A percentile compares a stretch with the other conserved stretches of the same genome.
Evolutionary conservation across 2,329 filamentous ascomycete genomes (phyloP).

Genomic region (Piedraia hortae): DNA sequence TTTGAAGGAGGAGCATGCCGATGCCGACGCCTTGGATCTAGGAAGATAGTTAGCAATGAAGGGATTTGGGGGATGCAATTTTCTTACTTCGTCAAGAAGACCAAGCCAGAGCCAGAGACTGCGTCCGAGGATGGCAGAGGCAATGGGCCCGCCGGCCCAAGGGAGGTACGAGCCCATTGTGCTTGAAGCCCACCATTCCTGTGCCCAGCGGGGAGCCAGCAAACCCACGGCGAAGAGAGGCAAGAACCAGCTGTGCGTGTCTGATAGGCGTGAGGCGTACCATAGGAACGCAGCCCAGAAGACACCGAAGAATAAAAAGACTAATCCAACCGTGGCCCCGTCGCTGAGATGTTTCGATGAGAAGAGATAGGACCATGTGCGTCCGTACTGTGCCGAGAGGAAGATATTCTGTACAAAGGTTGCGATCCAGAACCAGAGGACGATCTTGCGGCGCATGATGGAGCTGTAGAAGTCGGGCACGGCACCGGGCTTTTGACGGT

Average conservation of each 20-base stretch:
- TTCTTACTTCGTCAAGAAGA: not conserved
- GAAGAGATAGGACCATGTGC: constrained; percentile 40
- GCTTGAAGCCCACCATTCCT: constrained; percentile 35
- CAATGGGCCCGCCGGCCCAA: constrained; percentile 28
- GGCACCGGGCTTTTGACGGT: constrained; percentile 33
- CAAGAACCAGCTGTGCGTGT: constrained; percentile 35
- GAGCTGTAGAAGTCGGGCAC: constrained; percentile 38
- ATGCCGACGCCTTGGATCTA: constrained; percentile 33
- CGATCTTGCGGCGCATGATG: constrained; percentile 32
- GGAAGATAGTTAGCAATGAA: constrained; percentile 22
- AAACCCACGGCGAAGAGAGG: constrained; percentile 40
- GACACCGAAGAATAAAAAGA: constrained; percentile 25
- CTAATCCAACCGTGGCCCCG: constrained; percentile 30
- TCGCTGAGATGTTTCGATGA: constrained; percentile 25
- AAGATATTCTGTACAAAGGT: constrained; percentile 36
- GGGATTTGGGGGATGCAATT: not conserved
- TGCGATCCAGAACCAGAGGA: constrained; percentile 25
- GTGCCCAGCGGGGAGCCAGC: constrained; percentile 35
- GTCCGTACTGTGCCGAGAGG: constrained; percentile 35
- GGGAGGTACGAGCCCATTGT: constrained; percentile 33
- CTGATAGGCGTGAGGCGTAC: constrained; percentile 26
- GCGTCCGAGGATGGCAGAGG: constrained; percentile 25
- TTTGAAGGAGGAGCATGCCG: constrained; percentile 39
- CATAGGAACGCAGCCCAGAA: constrained; percentile 28
- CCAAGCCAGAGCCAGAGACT: constrained; percentile 38